Conservation (phyloP, 2,329 filamentous ascomycete genomes). For the Phialophora tarda region DNA sequence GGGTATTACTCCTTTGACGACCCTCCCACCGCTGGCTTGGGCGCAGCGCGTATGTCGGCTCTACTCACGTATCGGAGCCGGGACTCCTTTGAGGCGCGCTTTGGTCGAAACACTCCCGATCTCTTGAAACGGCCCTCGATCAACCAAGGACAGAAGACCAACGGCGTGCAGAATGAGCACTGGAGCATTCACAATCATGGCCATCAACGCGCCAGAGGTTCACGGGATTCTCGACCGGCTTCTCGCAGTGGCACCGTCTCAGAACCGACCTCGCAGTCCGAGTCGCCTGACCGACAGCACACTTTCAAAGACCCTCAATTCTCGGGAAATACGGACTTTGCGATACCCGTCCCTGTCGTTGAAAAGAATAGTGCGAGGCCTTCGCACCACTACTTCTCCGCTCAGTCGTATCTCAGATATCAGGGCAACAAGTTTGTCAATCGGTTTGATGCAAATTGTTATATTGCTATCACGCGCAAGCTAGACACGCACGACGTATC, state of each 20-base stretch:
- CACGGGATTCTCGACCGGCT: conserved; percentile 46
- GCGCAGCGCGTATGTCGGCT: conserved; percentile 95
- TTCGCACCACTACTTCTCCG: conserved; percentile 88
- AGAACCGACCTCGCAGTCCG: conserved; percentile 27
- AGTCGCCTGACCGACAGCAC: conserved; percentile 36
- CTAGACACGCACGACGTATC: conserved; percentile 97
- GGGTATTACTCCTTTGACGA: conserved; percentile 91
- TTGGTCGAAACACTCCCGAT: conserved; percentile 90
- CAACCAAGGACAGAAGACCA: conserved; percentile 45
- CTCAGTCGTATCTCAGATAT: conserved; percentile 95
- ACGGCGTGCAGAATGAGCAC: conserved; percentile 73
- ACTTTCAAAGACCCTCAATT: conserved; percentile 70
- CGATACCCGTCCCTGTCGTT: conserved; percentile 46
- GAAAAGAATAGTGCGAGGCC: conserved; percentile 39
- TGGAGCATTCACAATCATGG: conserved; percentile 85
- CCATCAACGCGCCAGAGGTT: conserved; percentile 67
- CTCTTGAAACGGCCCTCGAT: conserved; percentile 82
- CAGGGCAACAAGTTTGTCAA: conserved; percentile 96
- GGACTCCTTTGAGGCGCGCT: conserved; percentile 94
- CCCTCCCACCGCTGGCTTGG: conserved; percentile 82
- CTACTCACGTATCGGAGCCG: conserved; percentile 94
- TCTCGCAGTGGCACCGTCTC: conserved; percentile 40
- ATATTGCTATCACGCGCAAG: conserved; percentile 97
- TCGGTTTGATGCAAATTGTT: conserved; percentile 97
- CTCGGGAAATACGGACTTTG: conserved; percentile 65